Base-by-base conservation (phyloP, 2,329 filamentous ascomycete genomes). In the Aspergillus costaricaensis region DNA sequence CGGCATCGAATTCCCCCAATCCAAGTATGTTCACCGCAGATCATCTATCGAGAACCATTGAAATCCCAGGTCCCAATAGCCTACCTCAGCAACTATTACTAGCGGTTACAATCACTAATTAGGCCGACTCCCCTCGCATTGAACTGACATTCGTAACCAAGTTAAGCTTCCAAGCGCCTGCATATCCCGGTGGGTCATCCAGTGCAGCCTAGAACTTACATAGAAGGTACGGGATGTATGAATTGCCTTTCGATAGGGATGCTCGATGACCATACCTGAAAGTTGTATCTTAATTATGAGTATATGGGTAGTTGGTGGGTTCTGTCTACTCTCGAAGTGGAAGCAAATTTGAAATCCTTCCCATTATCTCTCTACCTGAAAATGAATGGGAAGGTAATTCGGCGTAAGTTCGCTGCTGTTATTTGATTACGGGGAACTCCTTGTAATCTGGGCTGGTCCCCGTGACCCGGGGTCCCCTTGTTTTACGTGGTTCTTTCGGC, bases 301-400 rank as follows among this genome's bases (percentile, higher is more conserved):
- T 2, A 36, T 6, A 36, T 4, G 12, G n/a, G 17, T 27, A 43
- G 9, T 1, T 7, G 5, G 19, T 30, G 15, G 5, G 23, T 4
- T 17, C 6, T 30, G 3, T 2, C 21, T 30, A 4, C 21, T 48
- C 14, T 38, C 6, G 53, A 74, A 73, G 65, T 71, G 67, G 55
- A 74, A 74, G 56, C 65, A 62, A 48, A 7, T 57, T 23, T 5
- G 60, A 65, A 43, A 23, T 47, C 12, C 66, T 73, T 66, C 70
- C 73, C 72, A 74, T 73, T 75, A 70, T 68, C 65, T 25, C 55
- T 61, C 15, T 50, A 58, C 48, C 12, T n/a, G 27, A 2, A 5
- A 32, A 55, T 15, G 12, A 39, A 17, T 0, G 23, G 5, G 32
- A 23, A 7, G 15, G 8, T 5, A 25, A 1, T 14, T 30, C 44